phyloP scores from a whole-genome alignment of 2,329 filamentous ascomycete species.

The Sporothrix sp. region DNA sequence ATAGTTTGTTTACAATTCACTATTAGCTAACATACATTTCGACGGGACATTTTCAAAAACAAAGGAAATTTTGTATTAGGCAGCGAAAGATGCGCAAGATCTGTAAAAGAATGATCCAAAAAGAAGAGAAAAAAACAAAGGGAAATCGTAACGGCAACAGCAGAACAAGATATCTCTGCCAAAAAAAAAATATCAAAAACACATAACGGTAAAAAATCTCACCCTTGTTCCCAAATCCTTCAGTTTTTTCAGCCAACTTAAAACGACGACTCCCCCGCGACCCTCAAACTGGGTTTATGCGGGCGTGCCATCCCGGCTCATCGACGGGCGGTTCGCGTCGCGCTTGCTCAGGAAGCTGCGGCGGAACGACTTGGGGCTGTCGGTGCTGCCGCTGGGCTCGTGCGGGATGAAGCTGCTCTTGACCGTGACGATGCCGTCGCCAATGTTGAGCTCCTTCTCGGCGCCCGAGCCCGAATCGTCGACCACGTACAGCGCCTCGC shows the following conservation, averaged over 20 bases:
- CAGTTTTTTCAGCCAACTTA: neutral
- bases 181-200: neutral
- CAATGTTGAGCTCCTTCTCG: conserved; percentile 67
- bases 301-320: conserved; percentile 37
- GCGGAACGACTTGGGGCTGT: conserved; percentile 40
- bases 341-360: conserved; percentile 48
- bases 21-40: too few species aligned
- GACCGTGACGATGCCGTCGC: conserved; percentile 60
- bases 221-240: neutral
- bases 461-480: conserved; percentile 61
- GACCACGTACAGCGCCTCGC: conserved; percentile 84
- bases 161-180: conserved; percentile 1
- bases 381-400: conserved; percentile 29
- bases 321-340: conserved; percentile 29
- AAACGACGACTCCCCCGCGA: too few species aligned
- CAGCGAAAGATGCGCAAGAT: neutral
- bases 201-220: neutral
- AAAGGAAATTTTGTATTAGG: neutral
- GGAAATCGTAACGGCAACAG: neutral
- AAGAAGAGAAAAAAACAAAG: neutral
- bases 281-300: conserved; percentile 7
- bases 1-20: too few species aligned
- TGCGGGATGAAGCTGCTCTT: conserved; percentile 58
- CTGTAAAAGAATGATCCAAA: neutral
- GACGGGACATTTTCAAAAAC: too few species aligned